Base-by-base conservation (phyloP, 805 yeast genomes). In the Wickerhamomyces canadensis region DNA sequence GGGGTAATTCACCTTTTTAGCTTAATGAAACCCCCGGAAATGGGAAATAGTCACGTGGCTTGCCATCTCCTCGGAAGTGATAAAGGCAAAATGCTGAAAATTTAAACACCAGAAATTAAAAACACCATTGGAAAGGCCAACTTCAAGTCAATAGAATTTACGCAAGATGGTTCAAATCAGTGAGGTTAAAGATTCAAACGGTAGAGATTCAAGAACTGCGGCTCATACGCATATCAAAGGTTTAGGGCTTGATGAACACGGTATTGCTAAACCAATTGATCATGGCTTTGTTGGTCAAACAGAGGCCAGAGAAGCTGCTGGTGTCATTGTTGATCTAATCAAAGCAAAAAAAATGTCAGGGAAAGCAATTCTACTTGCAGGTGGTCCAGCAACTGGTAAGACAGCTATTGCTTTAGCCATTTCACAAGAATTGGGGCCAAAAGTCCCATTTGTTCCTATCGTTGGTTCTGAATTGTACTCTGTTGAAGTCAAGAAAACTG, bases 301-400 rank as follows among this genome's bases (percentile, higher is more conserved):
- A 4, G 81, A 76, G 44, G 85, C 84, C 12, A 70, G 93, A 61
- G 89, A 81, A 64, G 98, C 97, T 0, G 88, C 96, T 56, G 98
- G 98, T 46, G 82, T 93, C 37, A 76, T 93, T 45, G 95, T 91
- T 27, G 97, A 93, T 62, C 70, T 93, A 64, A 87, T 93, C 65
- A 89, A 88, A 63, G 80, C 85, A 23, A 87, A 86, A 53, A 86
- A 81, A 61, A 84, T 93, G 81, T 83, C 95, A 35, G 98, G 98
- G 21, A 84, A 91, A 55, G 98, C 96, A n/a, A 79, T 93, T 35
- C 64, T 93, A 42, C 71, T 93, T 37, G 98, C 98, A 1, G 98
- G 98, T 36, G 95, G 95, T 6, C 98, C 98, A 9, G 96, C 98
- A 0, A 91, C 98, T 6, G 98, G 98, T 57, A 93, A 93, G 60